Conservation (phyloP, 768 basidiomycete genomes). For the Hydnomerulius pinastri region DNA sequence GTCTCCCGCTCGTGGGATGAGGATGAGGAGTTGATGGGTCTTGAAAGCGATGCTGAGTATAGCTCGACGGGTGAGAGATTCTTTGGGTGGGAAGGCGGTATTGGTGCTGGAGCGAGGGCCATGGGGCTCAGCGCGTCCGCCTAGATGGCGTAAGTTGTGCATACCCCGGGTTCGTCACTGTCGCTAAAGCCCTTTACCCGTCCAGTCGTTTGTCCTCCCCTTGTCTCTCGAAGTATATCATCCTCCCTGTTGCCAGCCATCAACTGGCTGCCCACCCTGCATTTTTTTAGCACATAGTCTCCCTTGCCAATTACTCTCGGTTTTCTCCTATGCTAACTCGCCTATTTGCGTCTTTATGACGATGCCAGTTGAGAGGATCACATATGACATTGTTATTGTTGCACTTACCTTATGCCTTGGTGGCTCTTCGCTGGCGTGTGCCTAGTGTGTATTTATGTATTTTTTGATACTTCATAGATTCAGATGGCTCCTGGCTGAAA, state of each 20-base stretch:
- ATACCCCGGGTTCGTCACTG: constrained; percentile 5
- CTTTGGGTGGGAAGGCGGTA: constrained; percentile 75
- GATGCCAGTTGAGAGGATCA: constrained; percentile 18
- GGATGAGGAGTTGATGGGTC: constrained; percentile 43
- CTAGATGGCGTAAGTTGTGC: constrained; percentile 30
- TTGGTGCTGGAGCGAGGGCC: constrained; percentile 81
- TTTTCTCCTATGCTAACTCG: not conserved
- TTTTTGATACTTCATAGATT: not conserved
- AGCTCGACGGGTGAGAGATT: constrained; percentile 57
- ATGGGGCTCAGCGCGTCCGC: constrained; percentile 56
- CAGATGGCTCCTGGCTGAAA: constrained; percentile 1
- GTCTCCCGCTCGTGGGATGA: constrained; percentile 52
- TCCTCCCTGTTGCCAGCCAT: not conserved
- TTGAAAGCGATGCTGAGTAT: constrained; percentile 38
- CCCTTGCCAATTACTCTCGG: not conserved
- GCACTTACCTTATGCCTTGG: constrained; percentile 16
- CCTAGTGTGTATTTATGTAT: constrained; percentile 9
- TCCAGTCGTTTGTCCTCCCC: not conserved
- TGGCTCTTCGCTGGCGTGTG: constrained; percentile 16
- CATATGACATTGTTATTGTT: constrained; percentile 5
- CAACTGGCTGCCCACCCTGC: not conserved
- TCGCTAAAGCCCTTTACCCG: constrained; percentile 17
- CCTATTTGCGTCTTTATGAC: constrained; percentile 15
- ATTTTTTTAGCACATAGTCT: not conserved
- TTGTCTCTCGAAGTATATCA: not conserved